Percentiles rank a stretch among this genome's conserved stretches.
phyloP scores from a whole-genome alignment of 495 filamentous ascomycete species.

The Podospora comata region DNA sequence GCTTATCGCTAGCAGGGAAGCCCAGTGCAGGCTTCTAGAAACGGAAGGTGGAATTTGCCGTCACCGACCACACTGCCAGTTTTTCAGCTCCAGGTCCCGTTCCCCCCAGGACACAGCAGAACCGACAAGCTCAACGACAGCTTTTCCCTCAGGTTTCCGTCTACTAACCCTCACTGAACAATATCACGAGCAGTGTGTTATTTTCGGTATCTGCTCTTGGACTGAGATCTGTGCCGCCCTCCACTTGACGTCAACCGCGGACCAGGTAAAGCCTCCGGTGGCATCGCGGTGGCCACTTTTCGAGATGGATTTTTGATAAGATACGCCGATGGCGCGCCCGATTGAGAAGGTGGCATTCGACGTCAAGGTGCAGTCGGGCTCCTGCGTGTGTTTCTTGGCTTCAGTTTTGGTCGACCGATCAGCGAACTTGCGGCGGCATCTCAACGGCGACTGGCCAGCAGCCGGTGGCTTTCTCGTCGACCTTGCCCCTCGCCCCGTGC shows the following conservation, averaged over 20 bases:
- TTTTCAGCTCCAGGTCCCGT: not conserved
- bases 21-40: constrained; percentile 8
- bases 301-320: not conserved
- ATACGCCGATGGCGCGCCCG: not conserved
- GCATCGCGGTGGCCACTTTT: not conserved
- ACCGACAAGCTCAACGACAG: too few species aligned
- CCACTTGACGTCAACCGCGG: too few species aligned
- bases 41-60: constrained; percentile 15
- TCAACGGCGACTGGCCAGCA: not conserved
- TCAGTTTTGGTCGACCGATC: not conserved
- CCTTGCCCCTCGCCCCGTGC: not conserved
- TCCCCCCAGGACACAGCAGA: too few species aligned
- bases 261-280: not conserved
- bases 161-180: too few species aligned
- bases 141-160: too few species aligned
- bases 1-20: not conserved
- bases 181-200: too few species aligned
- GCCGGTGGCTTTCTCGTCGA: not conserved
- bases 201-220: too few species aligned
- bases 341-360: not conserved
- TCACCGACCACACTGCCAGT: not conserved
- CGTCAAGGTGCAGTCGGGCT: not conserved
- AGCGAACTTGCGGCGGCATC: too few species aligned
- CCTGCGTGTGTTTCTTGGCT: not conserved
- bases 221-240: too few species aligned